Evolutionary conservation across 768 basidiomycete species (phyloP), one percentile per base, ranked within the genome.

Genomic region (Naganishia antarctica): DNA sequence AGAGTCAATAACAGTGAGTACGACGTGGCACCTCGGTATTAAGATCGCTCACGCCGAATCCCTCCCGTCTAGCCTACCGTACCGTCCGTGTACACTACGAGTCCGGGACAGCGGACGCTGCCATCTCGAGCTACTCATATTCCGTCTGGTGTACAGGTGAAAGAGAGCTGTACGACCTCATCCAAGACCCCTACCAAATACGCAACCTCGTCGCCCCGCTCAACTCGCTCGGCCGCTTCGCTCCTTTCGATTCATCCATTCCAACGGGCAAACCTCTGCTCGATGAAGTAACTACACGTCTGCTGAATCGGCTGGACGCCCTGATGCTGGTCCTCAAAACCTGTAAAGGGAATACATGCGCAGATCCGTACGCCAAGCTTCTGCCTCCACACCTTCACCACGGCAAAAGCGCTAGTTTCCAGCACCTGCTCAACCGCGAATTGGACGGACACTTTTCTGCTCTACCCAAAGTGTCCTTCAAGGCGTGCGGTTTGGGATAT

Each of bases 91-190:
- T 69, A 23, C 45, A 63, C 28, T 61, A 69, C 12, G 61, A 45
- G n/a, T n/a, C n/a, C n/a, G n/a, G n/a, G 2, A 32, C 43, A 60
- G 64, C 63, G 15, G 48, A 2, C 4, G 57, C 29, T 12, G 28
- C 13, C 9, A 28, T 5, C n/a, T 28, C 46, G 32, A 64, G 62
- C 64, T 65, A 48, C 29, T 60, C 47, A 5, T 68, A 63, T 53
- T 64, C 60, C 0, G 62, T 69, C 3, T 66, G 67, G 70, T 71
- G 70, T 47, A 69, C 70, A 1, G 68, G 70, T 15, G 70, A 71
- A 43, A 59, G 66, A 9, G 70, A 71, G 66, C 41, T 71, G 25
- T 67, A 67, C 49, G 45, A 66, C 40, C 50, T 67, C 18, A 50
- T 59, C 66, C 18, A 51, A 13, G 50, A 51, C 28, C 50, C 50